A percentile compares a stretch with the other conserved stretches of the same genome.
Conservation (phyloP, 371 early-diverging fungal genomes). For the Apophysomyces trapeziformis region DNA sequence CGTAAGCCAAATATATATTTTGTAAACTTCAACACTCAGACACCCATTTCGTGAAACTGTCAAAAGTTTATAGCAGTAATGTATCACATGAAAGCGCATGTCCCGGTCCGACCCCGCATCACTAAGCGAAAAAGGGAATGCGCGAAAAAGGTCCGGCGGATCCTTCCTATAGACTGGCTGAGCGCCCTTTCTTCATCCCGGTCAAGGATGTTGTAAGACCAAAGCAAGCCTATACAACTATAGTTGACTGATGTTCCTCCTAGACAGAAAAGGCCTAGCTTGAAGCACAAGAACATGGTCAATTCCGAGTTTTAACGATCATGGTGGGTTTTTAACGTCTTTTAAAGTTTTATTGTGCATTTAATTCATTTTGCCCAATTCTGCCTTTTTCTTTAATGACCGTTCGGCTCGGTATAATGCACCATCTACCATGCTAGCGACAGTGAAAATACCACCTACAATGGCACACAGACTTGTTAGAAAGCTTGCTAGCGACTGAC, state of each 20-base stretch:
- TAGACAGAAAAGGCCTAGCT: not conserved
- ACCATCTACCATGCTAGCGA: constrained; percentile 90
- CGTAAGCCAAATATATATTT: not conserved
- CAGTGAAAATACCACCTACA: constrained; percentile 94
- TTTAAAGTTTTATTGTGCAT: not conserved
- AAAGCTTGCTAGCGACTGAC: constrained; percentile 83
- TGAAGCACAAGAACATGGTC: no score
- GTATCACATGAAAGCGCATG: constrained; percentile 8
- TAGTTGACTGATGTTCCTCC: not conserved
- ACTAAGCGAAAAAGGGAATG: not conserved
- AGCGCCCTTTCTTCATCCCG: not conserved
- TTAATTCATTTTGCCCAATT: constrained; percentile 69
- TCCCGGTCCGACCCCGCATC: constrained; percentile 11
- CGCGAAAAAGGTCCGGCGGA: constrained; percentile 1
- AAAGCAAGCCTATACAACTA: no score
- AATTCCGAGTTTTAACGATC: no score
- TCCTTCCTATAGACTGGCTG: not conserved
- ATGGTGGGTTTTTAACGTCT: no score
- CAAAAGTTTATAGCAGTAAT: not conserved
- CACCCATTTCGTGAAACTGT: not conserved
- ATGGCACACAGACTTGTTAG: constrained; percentile 92
- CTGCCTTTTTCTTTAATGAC: constrained; percentile 70
- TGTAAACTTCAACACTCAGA: not conserved
- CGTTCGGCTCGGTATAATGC: constrained; percentile 84
- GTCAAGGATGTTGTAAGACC: no score